Percentiles rank a stretch among this genome's conserved stretches.
Evolutionary conservation across 75 land plant genomes (phyloP).

Genomic region (Cupressus sempervirens): DNA sequence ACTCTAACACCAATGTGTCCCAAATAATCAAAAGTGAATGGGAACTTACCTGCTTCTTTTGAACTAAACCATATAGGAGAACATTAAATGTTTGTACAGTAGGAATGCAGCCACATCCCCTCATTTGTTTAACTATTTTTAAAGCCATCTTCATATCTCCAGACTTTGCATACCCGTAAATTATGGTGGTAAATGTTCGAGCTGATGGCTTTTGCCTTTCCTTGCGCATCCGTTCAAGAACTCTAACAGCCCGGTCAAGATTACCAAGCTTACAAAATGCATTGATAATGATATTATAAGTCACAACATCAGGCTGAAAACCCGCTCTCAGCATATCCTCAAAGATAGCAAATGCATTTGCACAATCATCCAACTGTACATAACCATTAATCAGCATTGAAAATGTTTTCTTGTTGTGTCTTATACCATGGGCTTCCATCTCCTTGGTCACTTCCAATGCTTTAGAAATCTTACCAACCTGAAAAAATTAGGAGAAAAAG

Average conservation of each 20-base stretch:
- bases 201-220: constrained; percentile 63
- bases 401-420: constrained; percentile 81
- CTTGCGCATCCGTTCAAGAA: constrained; percentile 68
- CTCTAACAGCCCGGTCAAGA: constrained; percentile 67
- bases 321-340: constrained; percentile 82
- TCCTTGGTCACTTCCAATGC: constrained; percentile 71
- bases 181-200: constrained; percentile 78
- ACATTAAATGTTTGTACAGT: constrained; percentile 86
- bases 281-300: constrained; percentile 78
- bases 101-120: constrained; percentile 79
- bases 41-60: constrained; percentile 63
- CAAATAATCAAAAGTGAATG: neutral
- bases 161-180: constrained; percentile 71
- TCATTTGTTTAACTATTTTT: constrained; percentile 71
- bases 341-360: constrained; percentile 82
- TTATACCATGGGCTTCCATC: constrained; percentile 69
- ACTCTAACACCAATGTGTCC: neutral
- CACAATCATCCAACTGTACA: constrained; percentile 69
- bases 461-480: constrained; percentile 80
- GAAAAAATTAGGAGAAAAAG: constrained; percentile 19
- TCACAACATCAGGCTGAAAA: constrained; percentile 85
- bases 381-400: constrained; percentile 96
- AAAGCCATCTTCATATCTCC: constrained; percentile 72
- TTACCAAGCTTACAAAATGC: constrained; percentile 89
- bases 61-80: constrained; percentile 77